phyloP scores from a whole-genome alignment of 2,329 filamentous ascomycete species.

The Microsporum ferrugineum region DNA sequence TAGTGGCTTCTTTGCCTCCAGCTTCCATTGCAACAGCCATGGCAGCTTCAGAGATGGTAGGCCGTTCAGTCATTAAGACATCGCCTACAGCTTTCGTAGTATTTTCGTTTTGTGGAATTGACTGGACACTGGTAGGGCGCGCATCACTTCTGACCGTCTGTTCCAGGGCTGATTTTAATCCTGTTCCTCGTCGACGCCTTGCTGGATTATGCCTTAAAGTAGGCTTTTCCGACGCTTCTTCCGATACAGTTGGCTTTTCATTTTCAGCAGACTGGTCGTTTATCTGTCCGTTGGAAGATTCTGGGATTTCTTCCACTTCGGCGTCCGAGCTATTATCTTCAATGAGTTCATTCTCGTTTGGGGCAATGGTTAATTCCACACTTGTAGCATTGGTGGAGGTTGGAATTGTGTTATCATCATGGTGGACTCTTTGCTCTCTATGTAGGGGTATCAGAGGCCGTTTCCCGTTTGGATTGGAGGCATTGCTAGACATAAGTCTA shows the following conservation, averaged over 20 bases:
- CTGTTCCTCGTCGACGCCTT: neutral
- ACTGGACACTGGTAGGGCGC: neutral
- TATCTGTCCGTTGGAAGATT: neutral
- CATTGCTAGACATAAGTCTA: neutral
- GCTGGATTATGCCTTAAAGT: neutral
- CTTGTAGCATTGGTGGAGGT: neutral
- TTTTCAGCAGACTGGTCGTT: neutral
- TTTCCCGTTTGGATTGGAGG: slow-evolving; percentile 5
- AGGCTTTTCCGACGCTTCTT: neutral
- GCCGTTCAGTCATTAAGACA: neutral
- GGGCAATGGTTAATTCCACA: neutral
- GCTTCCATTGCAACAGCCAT: neutral
- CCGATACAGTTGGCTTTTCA: neutral
- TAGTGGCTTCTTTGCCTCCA: neutral
- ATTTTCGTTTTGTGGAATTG: neutral
- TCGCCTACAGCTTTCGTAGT: neutral
- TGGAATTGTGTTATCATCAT: neutral
- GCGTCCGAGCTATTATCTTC: neutral
- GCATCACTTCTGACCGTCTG: neutral
- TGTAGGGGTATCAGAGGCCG: neutral
- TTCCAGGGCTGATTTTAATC: neutral
- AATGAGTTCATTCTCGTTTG: neutral
- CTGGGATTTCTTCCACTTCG: neutral
- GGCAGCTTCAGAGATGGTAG: neutral
- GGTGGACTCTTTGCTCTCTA: neutral